Conservation (phyloP, 768 basidiomycete species). For the Ramaria sp. region DNA sequence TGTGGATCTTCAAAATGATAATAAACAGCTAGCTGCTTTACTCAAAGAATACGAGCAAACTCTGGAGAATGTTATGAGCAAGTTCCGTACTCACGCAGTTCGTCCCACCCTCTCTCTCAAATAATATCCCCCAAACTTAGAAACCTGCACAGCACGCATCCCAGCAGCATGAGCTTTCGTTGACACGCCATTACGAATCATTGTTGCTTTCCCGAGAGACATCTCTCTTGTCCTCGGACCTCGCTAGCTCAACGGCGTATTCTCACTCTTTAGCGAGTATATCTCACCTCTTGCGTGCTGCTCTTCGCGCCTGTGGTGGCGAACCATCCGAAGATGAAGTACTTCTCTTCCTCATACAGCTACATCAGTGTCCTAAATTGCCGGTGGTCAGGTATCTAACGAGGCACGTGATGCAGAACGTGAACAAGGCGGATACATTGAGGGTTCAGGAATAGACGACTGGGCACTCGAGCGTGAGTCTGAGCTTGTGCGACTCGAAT, state of each 20-base stretch:
- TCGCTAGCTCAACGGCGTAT: constrained; percentile 51
- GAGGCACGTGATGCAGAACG: constrained; percentile 13
- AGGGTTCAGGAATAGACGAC: constrained; percentile 33
- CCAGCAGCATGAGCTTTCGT: constrained; percentile 81
- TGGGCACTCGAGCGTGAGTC: constrained; percentile 82
- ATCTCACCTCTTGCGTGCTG: constrained; percentile 55
- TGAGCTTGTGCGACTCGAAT: constrained; percentile 78
- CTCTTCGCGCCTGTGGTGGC: constrained; percentile 59
- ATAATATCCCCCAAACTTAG: constrained; percentile 5
- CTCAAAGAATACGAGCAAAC: constrained; percentile 98
- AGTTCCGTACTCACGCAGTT: constrained; percentile 86
- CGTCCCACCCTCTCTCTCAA: constrained; percentile 24
- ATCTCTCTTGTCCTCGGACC: constrained; percentile 44
- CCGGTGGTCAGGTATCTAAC: constrained; percentile 10
- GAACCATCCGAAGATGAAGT: constrained; percentile 26
- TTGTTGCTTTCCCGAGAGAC: constrained; percentile 70
- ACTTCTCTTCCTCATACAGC: not conserved
- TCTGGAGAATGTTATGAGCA: constrained; percentile 86
- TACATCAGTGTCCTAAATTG: not conserved
- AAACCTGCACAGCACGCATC: constrained; percentile 60
- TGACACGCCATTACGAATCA: constrained; percentile 86
- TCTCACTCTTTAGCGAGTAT: constrained; percentile 61
- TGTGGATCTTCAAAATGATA: constrained; percentile 77
- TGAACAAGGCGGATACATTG: constrained; percentile 3
- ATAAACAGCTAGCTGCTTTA: constrained; percentile 84